Conservation (phyloP, 352 stramenopile genomes). For the Globisporangium recalcitrans region DNA sequence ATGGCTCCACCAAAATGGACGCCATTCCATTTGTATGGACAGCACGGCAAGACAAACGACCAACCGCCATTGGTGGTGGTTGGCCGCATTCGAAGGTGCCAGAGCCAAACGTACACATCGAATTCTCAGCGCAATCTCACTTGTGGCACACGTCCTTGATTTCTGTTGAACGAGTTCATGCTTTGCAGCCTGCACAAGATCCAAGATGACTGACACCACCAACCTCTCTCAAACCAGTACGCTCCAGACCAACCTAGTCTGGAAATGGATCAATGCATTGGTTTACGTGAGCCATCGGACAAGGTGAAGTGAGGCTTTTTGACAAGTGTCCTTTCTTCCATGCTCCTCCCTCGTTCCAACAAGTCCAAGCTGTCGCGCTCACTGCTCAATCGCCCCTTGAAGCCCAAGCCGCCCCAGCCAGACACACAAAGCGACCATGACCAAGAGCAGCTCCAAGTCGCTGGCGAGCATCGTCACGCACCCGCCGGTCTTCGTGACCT, state of each 20-base stretch:
- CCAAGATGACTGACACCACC: background rate
- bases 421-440: background rate
- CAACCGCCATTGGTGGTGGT: too few relatives aligned
- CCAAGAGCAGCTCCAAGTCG: slow-evolving; percentile 7
- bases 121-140: too few relatives aligned
- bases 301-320: background rate
- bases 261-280: background rate
- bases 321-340: background rate
- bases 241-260: background rate
- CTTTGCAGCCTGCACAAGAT: too few relatives aligned
- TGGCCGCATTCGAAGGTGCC: too few relatives aligned
- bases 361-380: background rate
- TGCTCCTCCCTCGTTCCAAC: background rate
- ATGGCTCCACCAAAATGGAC: too few relatives aligned
- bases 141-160: background rate
- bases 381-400: background rate
- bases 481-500: slow-evolving; percentile 13
- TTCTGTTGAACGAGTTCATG: background rate
- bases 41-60: too few relatives aligned
- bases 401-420: background rate
- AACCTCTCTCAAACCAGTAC: background rate
- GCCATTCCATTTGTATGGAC: too few relatives aligned
- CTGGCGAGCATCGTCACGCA: slow-evolving; percentile 27
- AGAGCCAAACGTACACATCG: too few relatives aligned
- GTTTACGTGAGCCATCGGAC: background rate